Conservation (phyloP, 352 stramenopile species). For the Phytophthora tubulina region DNA sequence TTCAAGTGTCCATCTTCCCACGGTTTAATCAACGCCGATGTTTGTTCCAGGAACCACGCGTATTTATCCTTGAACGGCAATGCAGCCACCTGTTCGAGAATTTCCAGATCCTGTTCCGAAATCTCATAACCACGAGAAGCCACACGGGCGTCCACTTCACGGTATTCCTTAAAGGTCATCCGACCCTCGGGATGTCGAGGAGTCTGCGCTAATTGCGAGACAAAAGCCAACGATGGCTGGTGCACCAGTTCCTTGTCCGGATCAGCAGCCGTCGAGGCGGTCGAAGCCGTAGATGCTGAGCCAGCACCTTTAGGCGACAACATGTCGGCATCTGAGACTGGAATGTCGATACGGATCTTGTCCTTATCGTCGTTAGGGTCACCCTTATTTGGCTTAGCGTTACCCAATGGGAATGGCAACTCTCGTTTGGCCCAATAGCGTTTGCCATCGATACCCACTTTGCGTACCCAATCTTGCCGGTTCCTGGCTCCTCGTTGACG, state of each 20-base stretch:
- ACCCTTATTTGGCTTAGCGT: constrained; percentile 36
- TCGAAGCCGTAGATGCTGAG: constrained; percentile 29
- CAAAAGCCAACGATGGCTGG: constrained; percentile 86
- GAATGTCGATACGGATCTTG: constrained; percentile 57
- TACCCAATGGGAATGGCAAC: constrained; percentile 56
- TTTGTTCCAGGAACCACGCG: constrained; percentile 88
- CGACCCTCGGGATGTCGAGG: constrained; percentile 82
- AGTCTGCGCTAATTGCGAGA: constrained; percentile 87
- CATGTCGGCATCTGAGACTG: constrained; percentile 53
- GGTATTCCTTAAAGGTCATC: constrained; percentile 92
- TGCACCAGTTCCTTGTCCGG: constrained; percentile 76
- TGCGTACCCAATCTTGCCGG: constrained; percentile 86
- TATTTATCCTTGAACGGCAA: constrained; percentile 92
- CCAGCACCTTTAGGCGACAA: constrained; percentile 43
- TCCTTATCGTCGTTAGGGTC: constrained; percentile 13
- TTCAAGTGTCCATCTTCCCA: constrained; percentile 89
- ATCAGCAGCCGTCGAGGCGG: constrained; percentile 17
- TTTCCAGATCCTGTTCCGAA: constrained; percentile 87
- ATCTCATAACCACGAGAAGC: constrained; percentile 90
- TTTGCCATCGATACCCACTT: constrained; percentile 84
- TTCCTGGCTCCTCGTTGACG: constrained; percentile 83
- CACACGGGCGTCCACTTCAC: constrained; percentile 86
- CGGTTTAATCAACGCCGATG: constrained; percentile 83
- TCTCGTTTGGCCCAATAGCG: constrained; percentile 87
- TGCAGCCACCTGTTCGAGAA: constrained; percentile 85